Evolutionary conservation across 2,329 filamentous ascomycete species (phyloP).

Genomic region (Penicillium sp.): DNA sequence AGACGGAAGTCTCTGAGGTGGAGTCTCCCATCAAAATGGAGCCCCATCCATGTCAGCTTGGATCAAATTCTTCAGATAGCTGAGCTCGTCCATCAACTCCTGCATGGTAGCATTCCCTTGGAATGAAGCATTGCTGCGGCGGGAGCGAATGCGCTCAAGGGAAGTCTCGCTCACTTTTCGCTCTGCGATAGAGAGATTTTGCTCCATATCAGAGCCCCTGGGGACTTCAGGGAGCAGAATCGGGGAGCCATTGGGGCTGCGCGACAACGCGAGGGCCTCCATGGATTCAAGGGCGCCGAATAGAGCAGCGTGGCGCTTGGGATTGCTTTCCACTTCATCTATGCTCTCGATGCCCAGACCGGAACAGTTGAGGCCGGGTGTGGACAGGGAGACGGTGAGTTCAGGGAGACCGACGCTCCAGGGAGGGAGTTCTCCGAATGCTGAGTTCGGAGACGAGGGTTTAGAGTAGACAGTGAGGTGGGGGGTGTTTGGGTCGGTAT

Average conservation of each 20-base stretch:
- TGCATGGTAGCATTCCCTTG: slow-evolving; percentile 43
- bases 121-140: slow-evolving; percentile 21
- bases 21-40: slow-evolving; percentile 13
- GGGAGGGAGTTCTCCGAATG: slow-evolving; percentile 26
- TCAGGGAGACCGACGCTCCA: slow-evolving; percentile 26
- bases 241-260: slow-evolving; percentile 25
- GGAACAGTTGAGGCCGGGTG: slow-evolving; percentile 29
- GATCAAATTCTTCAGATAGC: slow-evolving; percentile 51
- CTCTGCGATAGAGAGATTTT: neutral
- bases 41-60: slow-evolving; percentile 31
- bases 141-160: slow-evolving; percentile 9
- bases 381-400: slow-evolving; percentile 27
- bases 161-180: slow-evolving; percentile 7
- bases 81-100: slow-evolving; percentile 52
- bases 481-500: slow-evolving; percentile 39
- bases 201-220: neutral
- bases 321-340: slow-evolving; percentile 35
- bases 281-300: slow-evolving; percentile 33
- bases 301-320: slow-evolving; percentile 39
- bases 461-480: slow-evolving; percentile 34
- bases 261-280: slow-evolving; percentile 26
- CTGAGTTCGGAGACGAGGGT: slow-evolving; percentile 29
- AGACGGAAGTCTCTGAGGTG: neutral
- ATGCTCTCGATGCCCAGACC: slow-evolving; percentile 35
- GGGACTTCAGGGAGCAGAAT: slow-evolving; percentile 22